Base-by-base conservation (phyloP, 2,329 filamentous ascomycete genomes). In the Cytospora chrysosperma region DNA sequence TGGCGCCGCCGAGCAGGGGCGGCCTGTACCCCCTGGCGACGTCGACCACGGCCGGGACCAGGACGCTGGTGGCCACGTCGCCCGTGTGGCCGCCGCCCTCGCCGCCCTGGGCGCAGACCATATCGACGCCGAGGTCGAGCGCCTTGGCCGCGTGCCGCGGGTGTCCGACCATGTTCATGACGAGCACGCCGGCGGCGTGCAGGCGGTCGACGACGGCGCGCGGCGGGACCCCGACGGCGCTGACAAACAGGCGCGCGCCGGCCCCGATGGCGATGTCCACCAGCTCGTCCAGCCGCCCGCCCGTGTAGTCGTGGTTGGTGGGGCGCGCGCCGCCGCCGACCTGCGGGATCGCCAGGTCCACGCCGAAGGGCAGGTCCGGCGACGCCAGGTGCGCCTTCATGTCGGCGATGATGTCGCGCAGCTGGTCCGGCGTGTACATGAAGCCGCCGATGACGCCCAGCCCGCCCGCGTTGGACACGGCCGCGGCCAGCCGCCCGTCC, bases 151-250 rank as follows among this genome's bases (percentile, higher is more conserved):
- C 93, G 75, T 98, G 94, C 74, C 90, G 92, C 2, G 94, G 93
- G 70, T 93, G 91, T 0, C 94, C 94, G 24, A 97, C 93, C 93
- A 97, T 97, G 75, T 97, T 97, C 93, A 97, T 97, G 40, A 97
- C 83, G 64, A 96, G 74, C 49, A 98, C 90, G 0, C 90, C 91
- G 0, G 90, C 89, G 10, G 83, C 82, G 72, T 98, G 94, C 52
- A 98, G 81, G 53, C 87, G 79, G 69, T 91, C 87, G 63, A 97
- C 89, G 5, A 93, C 86, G 63, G 80, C 76, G 53, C 80, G 79
- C 0, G 93, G 92, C 19, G 94, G 94, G 26, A 97, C 89, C 10
- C 94, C 94, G 0, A 97, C 93, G 1, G 94, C 94, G 59, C 83
- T 88, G 50, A 97, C 92, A 73, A 98, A 97, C 56, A 97, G 78